Base-by-base conservation (phyloP, 169 alveolate species). In the Plasmodium gonderi region DNA sequence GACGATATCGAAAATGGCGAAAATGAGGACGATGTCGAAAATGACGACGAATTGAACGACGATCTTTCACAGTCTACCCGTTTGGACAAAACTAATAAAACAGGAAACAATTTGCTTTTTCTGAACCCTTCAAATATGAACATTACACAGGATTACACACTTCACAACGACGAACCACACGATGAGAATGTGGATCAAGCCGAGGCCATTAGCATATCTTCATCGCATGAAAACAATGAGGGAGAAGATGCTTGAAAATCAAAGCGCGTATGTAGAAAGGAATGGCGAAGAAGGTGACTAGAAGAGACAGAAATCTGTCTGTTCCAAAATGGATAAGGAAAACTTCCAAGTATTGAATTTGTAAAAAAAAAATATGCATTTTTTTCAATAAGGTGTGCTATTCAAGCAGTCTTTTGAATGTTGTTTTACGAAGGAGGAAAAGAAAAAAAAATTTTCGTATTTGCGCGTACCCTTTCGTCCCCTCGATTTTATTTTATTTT, bases 181-280 rank as follows among this genome's bases (percentile, higher is more conserved):
- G 72, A 60, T 29, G 72, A 60, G 33, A 60, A 60, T 60, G 72
- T n/a, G 3, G 79, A 69, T 33, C 6, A 36, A 69, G 79, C n/a
- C 51, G 49, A 33, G 51, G 44, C 80, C 40, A 80, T 80, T 64
- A 80, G 91, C 67, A 80, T 80, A 17, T 9, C 29, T 3, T 80
- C 91, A 40, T 80, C 91, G 11, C 33, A 80, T 67, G 91, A 67
- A 45, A 60, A 65, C 65, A 38, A 80, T 17, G 91, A 80, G n/a
- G 40, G 31, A 44, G 87, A 78, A 44, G n/a, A 9, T 14, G 11
- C 3, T 14, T 36, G 33, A 40, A 29, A 60, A 60, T 0, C 72
- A 60, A 14, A 36, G 72, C n/a, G 36, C n/a, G 12, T 29, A 60
- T 14, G 26, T 6, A 60, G 72, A 60, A 20, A 36, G 72, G 36